Percentiles rank a stretch among this genome's conserved stretches.
Evolutionary conservation across 345 rosid genomes (phyloP).

Genomic region (Camelina neglecta): DNA sequence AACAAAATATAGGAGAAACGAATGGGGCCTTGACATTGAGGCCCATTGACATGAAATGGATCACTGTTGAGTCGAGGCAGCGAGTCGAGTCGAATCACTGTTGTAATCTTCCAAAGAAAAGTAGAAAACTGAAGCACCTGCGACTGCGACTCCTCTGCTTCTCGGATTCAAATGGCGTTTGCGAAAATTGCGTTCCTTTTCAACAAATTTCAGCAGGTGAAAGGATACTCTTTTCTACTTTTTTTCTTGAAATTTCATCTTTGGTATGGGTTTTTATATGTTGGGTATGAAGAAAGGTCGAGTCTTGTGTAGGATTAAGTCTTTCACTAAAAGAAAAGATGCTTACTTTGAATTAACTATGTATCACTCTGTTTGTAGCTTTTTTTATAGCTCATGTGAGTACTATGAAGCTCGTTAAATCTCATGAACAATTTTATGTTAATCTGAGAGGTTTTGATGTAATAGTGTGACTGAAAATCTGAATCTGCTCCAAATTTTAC

Average conservation of each 20-base stretch:
- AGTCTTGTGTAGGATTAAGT: constrained; percentile 16
- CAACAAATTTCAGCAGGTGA: constrained; percentile 49
- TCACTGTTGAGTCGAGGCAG: neutral
- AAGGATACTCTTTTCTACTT: neutral
- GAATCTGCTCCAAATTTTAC: neutral
- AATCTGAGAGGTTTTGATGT: constrained; percentile 9
- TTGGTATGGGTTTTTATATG: neutral
- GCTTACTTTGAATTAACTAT: neutral
- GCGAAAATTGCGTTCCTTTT: constrained; percentile 40
- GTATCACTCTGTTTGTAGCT: constrained; percentile 17
- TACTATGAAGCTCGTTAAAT: neutral
- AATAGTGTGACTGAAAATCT: constrained; percentile 2
- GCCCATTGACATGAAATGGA: constrained; percentile 10
- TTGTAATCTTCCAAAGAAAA: neutral
- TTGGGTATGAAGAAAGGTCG: constrained; percentile 23
- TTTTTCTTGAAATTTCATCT: neutral
- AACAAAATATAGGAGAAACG: neutral
- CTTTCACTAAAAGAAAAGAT: neutral
- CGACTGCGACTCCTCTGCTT: constrained; percentile 17
- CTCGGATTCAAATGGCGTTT: constrained; percentile 37
- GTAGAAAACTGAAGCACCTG: constrained; percentile 11
- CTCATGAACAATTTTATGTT: neutral
- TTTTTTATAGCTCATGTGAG: neutral
- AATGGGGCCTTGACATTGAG: neutral
- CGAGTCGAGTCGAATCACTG: neutral